Evolutionary conservation across 2,329 filamentous ascomycete species (phyloP), one percentile per base, ranked within the genome.

Genomic region (Nothopassalora personata): DNA sequence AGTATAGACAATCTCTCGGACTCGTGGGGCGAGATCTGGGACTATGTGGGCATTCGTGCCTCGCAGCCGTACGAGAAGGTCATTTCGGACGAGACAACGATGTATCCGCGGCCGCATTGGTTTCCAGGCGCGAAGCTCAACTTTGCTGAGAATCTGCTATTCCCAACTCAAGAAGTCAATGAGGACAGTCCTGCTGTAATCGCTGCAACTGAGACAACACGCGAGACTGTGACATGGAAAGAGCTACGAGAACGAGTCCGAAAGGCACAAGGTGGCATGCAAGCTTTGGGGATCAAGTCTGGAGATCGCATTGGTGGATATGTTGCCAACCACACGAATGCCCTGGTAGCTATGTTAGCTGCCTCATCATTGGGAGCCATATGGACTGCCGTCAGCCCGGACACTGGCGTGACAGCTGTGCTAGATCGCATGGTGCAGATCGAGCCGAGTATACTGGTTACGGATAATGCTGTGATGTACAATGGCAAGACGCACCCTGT

Each of bases 61-160:
- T 88, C 88, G 27, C 79, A 78, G 67, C 74, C 79, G 7, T 92
- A 84, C 71, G 54, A 51, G 28, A 68, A 92, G 86, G 87, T 90
- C 46, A 78, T 96, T 18, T 83, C 88, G 27, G 72, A 81, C 45
- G 75, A 83, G 56, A 82, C 85, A 5, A 80, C 84, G 50, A 89
- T 97, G 82, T 97, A 91, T 68, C 93, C 93, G 27, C 86, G 91
- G 27, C 92, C 93, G 7, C 79, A 86, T 60, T 97, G 96, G 79
- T 97, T 97, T 73, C 74, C 85, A 58, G 87, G 87, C 9, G 83
- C 89, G 13, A 85, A 80, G 59, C 80, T 97, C 64, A 99, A 97
- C 74, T 97, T 97, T 72, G 92, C 93, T 28, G 90, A 97, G 77
- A 99, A 99, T 73, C 80, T 97, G 56, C 84, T 99, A 3, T 97